phyloP scores from a whole-genome alignment of 441 rosid genomes.

The Jatropha multifida region DNA sequence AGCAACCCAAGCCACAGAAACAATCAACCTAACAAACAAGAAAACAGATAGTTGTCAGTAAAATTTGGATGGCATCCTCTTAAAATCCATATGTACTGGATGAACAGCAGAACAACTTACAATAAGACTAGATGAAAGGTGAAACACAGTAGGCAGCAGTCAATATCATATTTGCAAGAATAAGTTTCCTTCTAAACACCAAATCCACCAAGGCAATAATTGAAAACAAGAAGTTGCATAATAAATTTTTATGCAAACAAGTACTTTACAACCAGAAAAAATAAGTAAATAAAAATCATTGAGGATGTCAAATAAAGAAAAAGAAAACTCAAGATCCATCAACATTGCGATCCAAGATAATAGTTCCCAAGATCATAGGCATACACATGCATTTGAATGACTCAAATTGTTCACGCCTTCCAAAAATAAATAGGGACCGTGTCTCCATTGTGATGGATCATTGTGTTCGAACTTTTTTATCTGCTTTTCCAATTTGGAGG shows the following conservation, averaged over 20 bases:
- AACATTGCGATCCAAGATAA: neutral
- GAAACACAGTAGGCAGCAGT: neutral
- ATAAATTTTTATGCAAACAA: neutral
- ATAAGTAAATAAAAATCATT: neutral
- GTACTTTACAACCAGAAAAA: neutral
- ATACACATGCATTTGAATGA: neutral
- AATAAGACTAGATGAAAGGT: neutral
- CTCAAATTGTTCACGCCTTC: too few relatives aligned
- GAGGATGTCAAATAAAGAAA: neutral
- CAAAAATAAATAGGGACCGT: neutral
- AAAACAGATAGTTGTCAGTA: neutral
- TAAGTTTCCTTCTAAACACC: neutral
- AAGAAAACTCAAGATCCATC: neutral
- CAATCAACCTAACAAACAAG: constrained; percentile 62
- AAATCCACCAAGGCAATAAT: neutral
- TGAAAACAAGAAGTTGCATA: neutral
- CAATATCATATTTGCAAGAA: neutral
- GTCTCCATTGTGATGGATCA: neutral
- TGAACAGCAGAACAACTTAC: neutral
- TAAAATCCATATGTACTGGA: neutral
- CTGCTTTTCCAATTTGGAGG: neutral
- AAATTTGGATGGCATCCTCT: neutral
- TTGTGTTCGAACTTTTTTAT: neutral
- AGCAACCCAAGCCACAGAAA: constrained; percentile 96
- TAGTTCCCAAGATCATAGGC: neutral